phyloP scores from a whole-genome alignment of 164 flowering plant genomes.

The Berberis thunbergii region DNA sequence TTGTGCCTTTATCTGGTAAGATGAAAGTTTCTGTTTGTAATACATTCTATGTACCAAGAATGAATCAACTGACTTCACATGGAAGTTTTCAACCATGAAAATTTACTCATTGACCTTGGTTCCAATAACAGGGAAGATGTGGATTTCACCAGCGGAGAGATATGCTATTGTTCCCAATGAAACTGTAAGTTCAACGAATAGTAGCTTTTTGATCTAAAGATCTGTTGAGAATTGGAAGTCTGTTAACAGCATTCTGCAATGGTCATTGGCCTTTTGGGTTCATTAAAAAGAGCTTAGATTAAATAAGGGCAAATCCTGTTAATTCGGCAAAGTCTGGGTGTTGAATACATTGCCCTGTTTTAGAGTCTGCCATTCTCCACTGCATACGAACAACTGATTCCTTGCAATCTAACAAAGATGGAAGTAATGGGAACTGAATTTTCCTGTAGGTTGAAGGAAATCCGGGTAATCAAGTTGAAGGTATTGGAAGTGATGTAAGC shows the following conservation, averaged over 20 bases:
- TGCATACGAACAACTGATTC: neutral
- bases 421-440: neutral
- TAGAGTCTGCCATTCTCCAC: neutral
- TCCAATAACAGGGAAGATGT: slow-evolving; percentile 43
- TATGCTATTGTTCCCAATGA: slow-evolving; percentile 97
- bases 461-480: slow-evolving; percentile 15
- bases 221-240: neutral
- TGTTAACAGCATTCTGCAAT: neutral
- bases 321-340: neutral
- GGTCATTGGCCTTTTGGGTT: neutral
- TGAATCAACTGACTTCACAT: neutral
- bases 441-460: slow-evolving; percentile 33
- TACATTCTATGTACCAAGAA: neutral
- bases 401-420: neutral
- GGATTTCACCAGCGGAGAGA: slow-evolving; percentile 73
- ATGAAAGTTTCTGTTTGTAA: neutral
- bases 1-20: slow-evolving; percentile 54
- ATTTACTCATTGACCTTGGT: neutral
- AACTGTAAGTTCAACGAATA: slow-evolving; percentile 36
- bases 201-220: neutral
- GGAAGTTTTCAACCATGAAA: neutral
- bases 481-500: slow-evolving; percentile 43
- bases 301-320: neutral
- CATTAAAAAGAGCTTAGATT: neutral
- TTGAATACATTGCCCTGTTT: neutral